A percentile compares a stretch with the other conserved stretches of the same genome.
phyloP scores from a whole-genome alignment of 345 rosid genomes.

The Mallotus nudiflorus region DNA sequence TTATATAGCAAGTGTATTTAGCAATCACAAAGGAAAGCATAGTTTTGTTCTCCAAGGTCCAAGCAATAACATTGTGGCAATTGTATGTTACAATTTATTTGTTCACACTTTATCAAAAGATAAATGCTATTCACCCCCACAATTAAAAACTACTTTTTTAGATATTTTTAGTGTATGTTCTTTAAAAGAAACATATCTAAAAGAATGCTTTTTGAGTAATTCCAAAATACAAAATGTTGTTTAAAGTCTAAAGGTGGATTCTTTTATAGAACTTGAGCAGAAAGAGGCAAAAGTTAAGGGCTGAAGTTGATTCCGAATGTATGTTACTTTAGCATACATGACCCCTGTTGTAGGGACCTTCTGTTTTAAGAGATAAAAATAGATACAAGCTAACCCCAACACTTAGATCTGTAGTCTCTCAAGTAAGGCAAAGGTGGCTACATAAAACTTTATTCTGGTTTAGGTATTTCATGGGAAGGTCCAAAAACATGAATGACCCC shows the following conservation, averaged over 20 bases:
- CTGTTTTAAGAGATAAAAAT: not conserved
- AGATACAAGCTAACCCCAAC: constrained; percentile 15
- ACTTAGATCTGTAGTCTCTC: constrained; percentile 20
- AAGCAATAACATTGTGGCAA: constrained; percentile 10
- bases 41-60: not conserved
- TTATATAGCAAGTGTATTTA: too few relatives aligned
- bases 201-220: too few relatives aligned
- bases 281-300: constrained; percentile 3
- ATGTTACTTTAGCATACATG: not conserved
- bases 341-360: constrained; percentile 16
- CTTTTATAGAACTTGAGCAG: not conserved
- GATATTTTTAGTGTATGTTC: too few relatives aligned
- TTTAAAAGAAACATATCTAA: too few relatives aligned
- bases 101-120: not conserved
- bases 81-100: not conserved
- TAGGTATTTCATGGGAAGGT: not conserved
- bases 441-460: constrained; percentile 9
- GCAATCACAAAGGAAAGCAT: not conserved
- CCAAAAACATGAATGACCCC: constrained; percentile 29
- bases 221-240: too few relatives aligned
- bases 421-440: constrained; percentile 27
- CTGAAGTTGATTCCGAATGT: not conserved
- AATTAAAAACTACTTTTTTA: not conserved
- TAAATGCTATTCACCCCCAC: not conserved
- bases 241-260: not conserved